Conservation (phyloP, 257 asterid genomes). For the Ehretia macrophylla region DNA sequence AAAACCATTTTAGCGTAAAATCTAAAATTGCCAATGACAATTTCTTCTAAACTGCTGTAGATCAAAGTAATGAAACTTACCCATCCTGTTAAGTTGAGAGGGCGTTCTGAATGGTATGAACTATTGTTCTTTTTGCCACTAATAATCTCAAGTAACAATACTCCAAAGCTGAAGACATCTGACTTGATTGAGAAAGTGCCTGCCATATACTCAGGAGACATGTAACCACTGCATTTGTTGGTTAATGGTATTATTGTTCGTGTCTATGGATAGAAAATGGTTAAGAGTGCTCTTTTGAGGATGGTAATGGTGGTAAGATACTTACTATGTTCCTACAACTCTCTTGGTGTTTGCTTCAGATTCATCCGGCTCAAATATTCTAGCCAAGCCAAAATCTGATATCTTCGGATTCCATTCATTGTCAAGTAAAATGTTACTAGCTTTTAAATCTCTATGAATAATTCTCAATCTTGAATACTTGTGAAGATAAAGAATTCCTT, state of each 20-base stretch:
- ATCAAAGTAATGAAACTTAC: slow-evolving; percentile 8
- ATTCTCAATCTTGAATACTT: slow-evolving; percentile 29
- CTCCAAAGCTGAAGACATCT: slow-evolving; percentile 37
- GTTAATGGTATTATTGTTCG: background rate
- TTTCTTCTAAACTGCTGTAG: too few species aligned
- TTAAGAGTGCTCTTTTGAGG: background rate
- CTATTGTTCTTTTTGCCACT: slow-evolving; percentile 31
- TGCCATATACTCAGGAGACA: slow-evolving; percentile 33
- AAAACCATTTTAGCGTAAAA: too few species aligned
- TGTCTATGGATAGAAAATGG: background rate
- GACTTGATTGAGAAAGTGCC: slow-evolving; percentile 25
- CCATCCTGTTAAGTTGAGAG: slow-evolving; percentile 29
- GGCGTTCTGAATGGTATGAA: slow-evolving; percentile 20
- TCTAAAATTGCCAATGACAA: background rate
- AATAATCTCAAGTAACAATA: slow-evolving; percentile 29
- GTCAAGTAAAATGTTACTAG: slow-evolving; percentile 38
- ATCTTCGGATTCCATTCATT: slow-evolving; percentile 35
- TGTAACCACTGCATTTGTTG: slow-evolving; percentile 25
- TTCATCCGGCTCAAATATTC: slow-evolving; percentile 30
- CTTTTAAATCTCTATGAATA: slow-evolving; percentile 39
- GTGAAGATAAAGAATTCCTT: slow-evolving; percentile 37
- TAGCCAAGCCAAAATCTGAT: slow-evolving; percentile 44
- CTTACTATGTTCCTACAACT: slow-evolving; percentile 40
- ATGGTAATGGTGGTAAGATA: background rate
- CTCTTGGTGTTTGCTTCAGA: slow-evolving; percentile 33